These are phyloP conservation scores for Erigeron canadensis DNA, from an alignment of 129 eudicot species.

Conservation along the genomic window DNA sequence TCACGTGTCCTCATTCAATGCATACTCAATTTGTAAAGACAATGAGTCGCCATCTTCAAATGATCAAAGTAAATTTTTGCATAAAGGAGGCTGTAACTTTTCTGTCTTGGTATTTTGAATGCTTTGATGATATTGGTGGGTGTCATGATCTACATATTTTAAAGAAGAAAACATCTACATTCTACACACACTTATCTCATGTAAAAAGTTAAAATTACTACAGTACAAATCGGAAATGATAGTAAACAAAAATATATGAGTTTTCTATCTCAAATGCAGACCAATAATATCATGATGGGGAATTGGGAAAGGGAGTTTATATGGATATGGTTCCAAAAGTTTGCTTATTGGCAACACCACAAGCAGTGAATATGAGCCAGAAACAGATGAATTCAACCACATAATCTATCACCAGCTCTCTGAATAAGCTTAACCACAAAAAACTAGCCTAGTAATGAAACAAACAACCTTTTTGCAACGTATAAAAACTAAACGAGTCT, in stretches of 20 bases:
- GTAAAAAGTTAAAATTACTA: conserved; percentile 8
- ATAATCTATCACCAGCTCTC: background rate
- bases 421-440: background rate
- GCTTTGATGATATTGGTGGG: background rate
- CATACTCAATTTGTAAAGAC: background rate
- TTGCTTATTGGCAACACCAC: conserved; percentile 9
- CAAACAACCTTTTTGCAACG: conserved; percentile 18
- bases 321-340: conserved; percentile 14
- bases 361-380: conserved; percentile 19
- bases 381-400: background rate
- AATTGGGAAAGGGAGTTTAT: background rate
- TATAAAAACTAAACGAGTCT: conserved; percentile 6
- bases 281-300: background rate
- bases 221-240: background rate
- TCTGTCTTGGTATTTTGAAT: conserved; percentile 2
- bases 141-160: background rate
- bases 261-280: conserved; percentile 12
- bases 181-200: conserved; percentile 2
- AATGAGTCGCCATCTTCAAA: background rate
- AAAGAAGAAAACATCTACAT: conserved; percentile 19
- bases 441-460: conserved; percentile 15
- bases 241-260: conserved; percentile 7
- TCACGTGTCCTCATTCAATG: background rate
- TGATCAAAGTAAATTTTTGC: background rate
- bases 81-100: background rate